Evolutionary conservation across 345 rosid genomes (phyloP).

Genomic region (Clausena lansium): DNA sequence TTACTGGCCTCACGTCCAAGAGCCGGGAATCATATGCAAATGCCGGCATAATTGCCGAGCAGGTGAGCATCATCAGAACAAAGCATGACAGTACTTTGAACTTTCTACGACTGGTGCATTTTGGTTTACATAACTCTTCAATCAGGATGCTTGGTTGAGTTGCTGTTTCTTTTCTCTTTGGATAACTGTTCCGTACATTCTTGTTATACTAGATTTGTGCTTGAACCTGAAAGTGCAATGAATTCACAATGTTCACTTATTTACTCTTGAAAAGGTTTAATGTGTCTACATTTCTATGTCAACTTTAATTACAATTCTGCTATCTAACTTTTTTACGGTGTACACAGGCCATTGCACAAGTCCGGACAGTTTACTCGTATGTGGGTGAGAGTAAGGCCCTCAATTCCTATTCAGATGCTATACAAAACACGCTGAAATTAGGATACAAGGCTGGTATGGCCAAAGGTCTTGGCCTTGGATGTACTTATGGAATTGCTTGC

Average conservation of each 20-base stretch:
- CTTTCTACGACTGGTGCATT: background rate
- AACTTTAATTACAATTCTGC: background rate
- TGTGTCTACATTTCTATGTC: background rate
- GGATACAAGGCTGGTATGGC: constrained; percentile 99
- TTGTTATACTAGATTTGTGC: background rate
- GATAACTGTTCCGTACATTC: background rate
- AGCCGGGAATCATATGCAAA: constrained; percentile 97
- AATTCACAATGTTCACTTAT: background rate
- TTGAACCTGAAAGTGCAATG: background rate
- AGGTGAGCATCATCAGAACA: constrained; percentile 48
- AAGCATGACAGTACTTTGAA: background rate
- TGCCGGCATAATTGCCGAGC: constrained; percentile 96
- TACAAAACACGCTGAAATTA: constrained; percentile 90
- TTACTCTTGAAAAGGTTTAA: background rate
- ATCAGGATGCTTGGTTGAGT: background rate
- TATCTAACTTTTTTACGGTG: constrained; percentile 6
- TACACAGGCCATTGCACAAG: constrained; percentile 91
- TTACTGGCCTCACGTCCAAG: constrained; percentile 95
- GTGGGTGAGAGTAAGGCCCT: constrained; percentile 98
- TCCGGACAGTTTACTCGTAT: constrained; percentile 90
- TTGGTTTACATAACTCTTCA: background rate
- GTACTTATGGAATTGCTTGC: constrained; percentile 97
- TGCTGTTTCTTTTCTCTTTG: background rate
- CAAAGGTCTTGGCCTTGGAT: constrained; percentile 97
- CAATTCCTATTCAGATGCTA: constrained; percentile 84